A percentile compares a stretch with the other conserved stretches of the same genome.
phyloP scores from a whole-genome alignment of 1,284 basidiomycete species.

The Malassezia sp. region DNA sequence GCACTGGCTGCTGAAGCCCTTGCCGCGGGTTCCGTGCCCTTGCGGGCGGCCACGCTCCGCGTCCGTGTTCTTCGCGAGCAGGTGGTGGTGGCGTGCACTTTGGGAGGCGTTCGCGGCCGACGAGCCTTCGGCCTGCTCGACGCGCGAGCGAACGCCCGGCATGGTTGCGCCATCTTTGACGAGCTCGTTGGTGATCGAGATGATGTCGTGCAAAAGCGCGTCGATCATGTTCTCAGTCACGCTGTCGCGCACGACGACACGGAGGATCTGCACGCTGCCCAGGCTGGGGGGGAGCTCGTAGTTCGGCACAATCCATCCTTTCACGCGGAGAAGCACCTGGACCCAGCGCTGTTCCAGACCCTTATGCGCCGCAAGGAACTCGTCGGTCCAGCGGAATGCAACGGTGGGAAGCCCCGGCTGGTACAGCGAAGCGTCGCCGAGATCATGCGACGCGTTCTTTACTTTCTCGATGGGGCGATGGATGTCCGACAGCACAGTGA shows the following conservation, averaged over 20 bases:
- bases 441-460: constrained; percentile 30
- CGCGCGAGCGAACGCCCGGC: constrained; percentile 18
- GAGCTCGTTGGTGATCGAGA: constrained; percentile 32
- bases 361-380: constrained; percentile 37
- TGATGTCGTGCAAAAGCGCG: constrained; percentile 38
- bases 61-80: constrained; percentile 7
- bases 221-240: constrained; percentile 39
- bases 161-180: constrained; percentile 18
- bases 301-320: constrained; percentile 57
- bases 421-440: constrained; percentile 53
- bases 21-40: constrained; percentile 21
- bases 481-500: constrained; percentile 52
- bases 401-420: constrained; percentile 76
- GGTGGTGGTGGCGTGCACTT: constrained; percentile 4
- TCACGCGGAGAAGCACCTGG: constrained; percentile 64
- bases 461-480: constrained; percentile 44
- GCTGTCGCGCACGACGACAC: constrained; percentile 41
- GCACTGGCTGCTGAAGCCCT: constrained; percentile 39
- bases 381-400: constrained; percentile 71
- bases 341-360: constrained; percentile 68
- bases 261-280: constrained; percentile 34
- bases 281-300: constrained; percentile 35
- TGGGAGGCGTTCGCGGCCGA: constrained; percentile 2
- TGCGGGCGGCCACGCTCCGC: constrained; percentile 21
- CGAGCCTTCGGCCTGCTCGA: not conserved